These are phyloP conservation scores for Dactylellina haptotyla DNA, from an alignment of 2,329 filamentous ascomycete species.

Conservation along the genomic window DNA sequence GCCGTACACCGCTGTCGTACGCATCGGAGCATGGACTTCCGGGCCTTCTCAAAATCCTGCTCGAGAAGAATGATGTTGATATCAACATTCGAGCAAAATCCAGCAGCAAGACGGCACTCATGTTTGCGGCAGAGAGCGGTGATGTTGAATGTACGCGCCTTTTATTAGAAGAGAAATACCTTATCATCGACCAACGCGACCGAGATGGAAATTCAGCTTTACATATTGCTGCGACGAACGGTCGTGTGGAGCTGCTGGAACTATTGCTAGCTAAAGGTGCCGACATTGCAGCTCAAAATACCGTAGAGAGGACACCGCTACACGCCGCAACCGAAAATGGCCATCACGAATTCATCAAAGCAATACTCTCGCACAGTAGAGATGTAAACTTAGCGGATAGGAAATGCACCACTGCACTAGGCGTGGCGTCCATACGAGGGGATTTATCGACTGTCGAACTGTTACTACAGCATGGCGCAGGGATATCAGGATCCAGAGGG, in stretches of 20 bases:
- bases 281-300: background rate
- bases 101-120: no score
- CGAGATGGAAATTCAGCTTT: conserved; percentile 16
- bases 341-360: background rate
- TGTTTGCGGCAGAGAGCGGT: conserved; percentile 23
- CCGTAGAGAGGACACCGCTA: background rate
- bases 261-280: conserved; percentile 23
- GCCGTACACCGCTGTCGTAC: conserved; percentile 17
- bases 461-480: conserved; percentile 11
- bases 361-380: conserved; percentile 12
- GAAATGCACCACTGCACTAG: conserved; percentile 10
- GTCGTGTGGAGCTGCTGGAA: conserved; percentile 10
- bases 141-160: conserved; percentile 14
- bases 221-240: conserved; percentile 2
- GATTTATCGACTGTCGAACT: background rate
- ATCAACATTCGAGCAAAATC: conserved; percentile 19
- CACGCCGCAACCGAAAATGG: conserved; percentile 33
- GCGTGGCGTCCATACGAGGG: conserved; percentile 16
- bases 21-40: conserved; percentile 21
- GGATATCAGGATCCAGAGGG: background rate
- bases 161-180: conserved; percentile 8
- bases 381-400: conserved; percentile 20
- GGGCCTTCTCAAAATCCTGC: conserved; percentile 3
- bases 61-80: background rate
- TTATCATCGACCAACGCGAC: conserved; percentile 9